A percentile compares a stretch with the other conserved stretches of the same genome.
phyloP scores from a whole-genome alignment of 2,329 filamentous ascomycete genomes.

The Escovopsis sp. region DNA sequence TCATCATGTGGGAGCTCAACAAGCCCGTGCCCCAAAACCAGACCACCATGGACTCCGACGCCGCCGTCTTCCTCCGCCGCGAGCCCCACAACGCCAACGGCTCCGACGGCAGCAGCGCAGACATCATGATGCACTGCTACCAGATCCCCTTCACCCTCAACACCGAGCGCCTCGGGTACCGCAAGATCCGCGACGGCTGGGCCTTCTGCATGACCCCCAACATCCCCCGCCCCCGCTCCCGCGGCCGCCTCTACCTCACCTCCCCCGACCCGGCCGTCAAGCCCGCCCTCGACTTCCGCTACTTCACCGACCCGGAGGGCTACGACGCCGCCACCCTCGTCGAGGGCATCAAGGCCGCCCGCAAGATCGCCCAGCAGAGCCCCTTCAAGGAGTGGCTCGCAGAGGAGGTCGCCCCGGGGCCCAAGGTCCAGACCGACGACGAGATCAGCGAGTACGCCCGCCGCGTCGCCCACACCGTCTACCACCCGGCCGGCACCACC shows the following conservation, averaged over 20 bases:
- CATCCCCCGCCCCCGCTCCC: conserved; percentile 68
- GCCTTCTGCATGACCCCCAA: conserved; percentile 92
- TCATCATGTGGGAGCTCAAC: conserved; percentile 64
- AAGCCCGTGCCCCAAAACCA: conserved; percentile 60
- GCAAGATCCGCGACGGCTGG: conserved; percentile 48
- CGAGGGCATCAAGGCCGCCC: conserved; percentile 61
- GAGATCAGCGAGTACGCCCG: conserved; percentile 71
- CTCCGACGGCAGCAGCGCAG: conserved; percentile 60
- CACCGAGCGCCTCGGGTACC: conserved; percentile 65
- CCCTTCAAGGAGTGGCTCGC: conserved; percentile 78
- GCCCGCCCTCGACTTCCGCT: conserved; percentile 74
- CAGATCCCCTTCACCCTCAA: conserved; percentile 87
- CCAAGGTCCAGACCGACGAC: conserved; percentile 59
- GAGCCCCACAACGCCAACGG: conserved; percentile 52
- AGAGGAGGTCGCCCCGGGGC: conserved; percentile 66
- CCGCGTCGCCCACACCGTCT: conserved; percentile 72
- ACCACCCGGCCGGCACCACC: conserved; percentile 78
- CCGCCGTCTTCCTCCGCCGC: conserved; percentile 74
- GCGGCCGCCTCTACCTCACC: conserved; percentile 64
- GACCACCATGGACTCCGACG: conserved; percentile 85
- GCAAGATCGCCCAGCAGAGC: conserved; percentile 56
- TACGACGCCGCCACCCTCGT: conserved; percentile 76
- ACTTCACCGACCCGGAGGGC: conserved; percentile 76
- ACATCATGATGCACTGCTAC: conserved; percentile 96
- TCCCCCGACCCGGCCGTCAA: conserved; percentile 62